A percentile compares a stretch with the other conserved stretches of the same genome.
Evolutionary conservation across 768 basidiomycete species (phyloP).

Genomic region (Podaxis rugospora): DNA sequence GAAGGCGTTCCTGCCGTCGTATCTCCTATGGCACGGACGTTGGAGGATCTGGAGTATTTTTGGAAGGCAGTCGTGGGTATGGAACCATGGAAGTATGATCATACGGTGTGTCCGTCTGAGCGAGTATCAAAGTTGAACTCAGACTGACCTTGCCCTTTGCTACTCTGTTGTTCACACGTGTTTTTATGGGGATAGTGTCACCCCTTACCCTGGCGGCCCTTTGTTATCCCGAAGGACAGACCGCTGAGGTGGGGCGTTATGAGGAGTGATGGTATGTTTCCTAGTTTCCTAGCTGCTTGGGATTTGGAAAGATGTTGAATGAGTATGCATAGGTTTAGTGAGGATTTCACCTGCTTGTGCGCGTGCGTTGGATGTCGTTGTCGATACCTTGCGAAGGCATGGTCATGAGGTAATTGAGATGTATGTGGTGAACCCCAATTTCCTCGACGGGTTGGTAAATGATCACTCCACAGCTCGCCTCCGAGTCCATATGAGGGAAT

Average conservation of each 20-base stretch:
- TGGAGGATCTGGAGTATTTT: conserved; percentile 59
- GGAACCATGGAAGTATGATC: conserved; percentile 65
- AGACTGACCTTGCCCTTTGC: background rate
- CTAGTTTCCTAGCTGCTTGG: conserved; percentile 2
- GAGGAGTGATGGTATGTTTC: conserved; percentile 54
- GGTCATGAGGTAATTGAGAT: conserved; percentile 48
- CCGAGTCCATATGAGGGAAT: conserved; percentile 49
- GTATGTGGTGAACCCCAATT: conserved; percentile 23
- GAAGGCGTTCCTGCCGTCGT: conserved; percentile 52
- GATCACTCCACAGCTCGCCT: conserved; percentile 25
- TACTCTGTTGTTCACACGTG: conserved; percentile 14
- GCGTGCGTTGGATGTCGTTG: conserved; percentile 47
- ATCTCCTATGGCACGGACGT: conserved; percentile 57
- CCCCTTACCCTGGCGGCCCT: conserved; percentile 36
- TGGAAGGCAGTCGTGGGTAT: conserved; percentile 58
- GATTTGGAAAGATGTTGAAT: background rate
- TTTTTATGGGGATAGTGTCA: conserved; percentile 24
- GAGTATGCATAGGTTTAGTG: conserved; percentile 39
- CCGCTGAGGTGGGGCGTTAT: conserved; percentile 53
- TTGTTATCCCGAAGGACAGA: conserved; percentile 24
- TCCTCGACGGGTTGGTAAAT: background rate
- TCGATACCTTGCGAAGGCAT: conserved; percentile 34
- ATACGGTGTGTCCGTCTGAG: conserved; percentile 25
- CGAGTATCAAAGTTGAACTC: conserved; percentile 18
- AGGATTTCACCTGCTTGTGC: conserved; percentile 54